Conservation (phyloP, 2,329 filamentous ascomycete species). For the Akanthomyces muscarius region DNA sequence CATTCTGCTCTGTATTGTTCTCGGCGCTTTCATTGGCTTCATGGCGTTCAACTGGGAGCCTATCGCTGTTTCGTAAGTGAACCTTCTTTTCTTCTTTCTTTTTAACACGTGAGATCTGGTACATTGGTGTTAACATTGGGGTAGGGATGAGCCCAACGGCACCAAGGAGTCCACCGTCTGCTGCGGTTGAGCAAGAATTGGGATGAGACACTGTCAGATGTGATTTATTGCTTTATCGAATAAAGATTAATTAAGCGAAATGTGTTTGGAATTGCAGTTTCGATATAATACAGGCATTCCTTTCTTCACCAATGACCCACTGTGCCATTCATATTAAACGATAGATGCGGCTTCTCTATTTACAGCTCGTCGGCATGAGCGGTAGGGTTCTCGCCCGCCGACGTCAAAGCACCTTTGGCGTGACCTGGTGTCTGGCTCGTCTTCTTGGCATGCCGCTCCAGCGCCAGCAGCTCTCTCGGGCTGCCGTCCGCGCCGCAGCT, state of each 20-base stretch:
- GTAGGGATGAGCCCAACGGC: conserved; percentile 30
- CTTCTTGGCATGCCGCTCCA: conserved; percentile 25
- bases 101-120: not conserved
- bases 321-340: not conserved
- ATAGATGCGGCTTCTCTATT: not conserved
- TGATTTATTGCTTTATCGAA: not conserved
- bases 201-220: not conserved
- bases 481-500: conserved; percentile 54
- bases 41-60: conserved; percentile 72
- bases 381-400: not conserved
- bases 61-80: conserved; percentile 31
- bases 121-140: conserved; percentile 7
- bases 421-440: not conserved
- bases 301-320: not conserved
- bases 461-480: conserved; percentile 51
- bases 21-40: conserved; percentile 68
- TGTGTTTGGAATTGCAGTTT: not conserved
- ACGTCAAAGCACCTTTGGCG: not conserved
- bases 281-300: not conserved
- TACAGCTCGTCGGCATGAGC: conserved; percentile 8
- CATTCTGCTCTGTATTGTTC: conserved; percentile 75
- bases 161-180: conserved; percentile 38
- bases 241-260: not conserved
- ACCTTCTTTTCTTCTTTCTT: not conserved
- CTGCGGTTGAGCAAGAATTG: conserved; percentile 32